These are phyloP conservation scores for Phytopythium helicoides DNA, from an alignment of 352 stramenopile genomes.

Conservation along the genomic window DNA sequence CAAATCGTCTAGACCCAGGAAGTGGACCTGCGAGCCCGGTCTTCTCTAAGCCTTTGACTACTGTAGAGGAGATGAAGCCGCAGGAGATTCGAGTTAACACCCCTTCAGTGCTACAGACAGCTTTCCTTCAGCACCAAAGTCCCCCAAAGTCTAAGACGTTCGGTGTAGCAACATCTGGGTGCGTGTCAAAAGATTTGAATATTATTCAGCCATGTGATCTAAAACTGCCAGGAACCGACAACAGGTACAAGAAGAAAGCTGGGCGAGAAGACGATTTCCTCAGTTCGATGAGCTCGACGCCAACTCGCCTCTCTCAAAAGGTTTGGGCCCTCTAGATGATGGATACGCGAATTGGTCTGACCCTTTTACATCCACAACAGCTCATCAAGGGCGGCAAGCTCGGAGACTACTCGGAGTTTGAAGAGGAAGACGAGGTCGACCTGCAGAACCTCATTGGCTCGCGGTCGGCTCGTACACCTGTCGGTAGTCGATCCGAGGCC, in stretches of 20 bases:
- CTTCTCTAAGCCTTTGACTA: slow-evolving; percentile 5
- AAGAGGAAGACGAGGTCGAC: slow-evolving; percentile 77
- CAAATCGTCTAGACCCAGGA: slow-evolving; percentile 12
- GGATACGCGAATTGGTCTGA: not conserved
- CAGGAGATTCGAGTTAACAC: slow-evolving; percentile 23
- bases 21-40: slow-evolving; percentile 11
- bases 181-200: slow-evolving; percentile 1
- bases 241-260: slow-evolving; percentile 46
- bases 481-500: not conserved
- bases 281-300: slow-evolving; percentile 55
- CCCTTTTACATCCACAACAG: slow-evolving; percentile 18
- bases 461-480: slow-evolving; percentile 1
- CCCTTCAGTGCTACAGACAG: slow-evolving; percentile 53
- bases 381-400: slow-evolving; percentile 73
- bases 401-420: slow-evolving; percentile 76
- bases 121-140: slow-evolving; percentile 56
- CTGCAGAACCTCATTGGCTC: slow-evolving; percentile 71
- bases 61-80: slow-evolving; percentile 1
- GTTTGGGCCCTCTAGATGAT: slow-evolving; percentile 12
- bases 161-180: slow-evolving; percentile 48
- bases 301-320: slow-evolving; percentile 64
- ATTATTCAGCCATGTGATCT: slow-evolving; percentile 7
- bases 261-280: slow-evolving; percentile 46
- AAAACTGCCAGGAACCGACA: slow-evolving; percentile 9
- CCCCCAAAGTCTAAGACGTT: slow-evolving; percentile 53